Evolutionary conservation across 1,139 yeast species (phyloP).

Genomic region (Zygoascus hellenicus): DNA sequence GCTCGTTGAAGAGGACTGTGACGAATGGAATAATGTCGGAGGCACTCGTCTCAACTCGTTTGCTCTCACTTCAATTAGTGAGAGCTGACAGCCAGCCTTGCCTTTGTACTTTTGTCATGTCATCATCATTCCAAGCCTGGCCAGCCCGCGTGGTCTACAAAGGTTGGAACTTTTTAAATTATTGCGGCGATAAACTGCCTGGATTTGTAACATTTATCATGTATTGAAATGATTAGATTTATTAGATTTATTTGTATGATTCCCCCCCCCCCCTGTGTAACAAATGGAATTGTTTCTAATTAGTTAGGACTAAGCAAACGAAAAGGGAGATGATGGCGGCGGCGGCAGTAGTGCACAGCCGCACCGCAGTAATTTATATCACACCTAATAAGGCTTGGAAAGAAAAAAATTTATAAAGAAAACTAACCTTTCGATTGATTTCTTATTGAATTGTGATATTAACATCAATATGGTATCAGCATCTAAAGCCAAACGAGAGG

Average conservation of each 20-base stretch:
- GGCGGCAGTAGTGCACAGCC: no score
- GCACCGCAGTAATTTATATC: neutral
- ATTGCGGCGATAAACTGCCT: no score
- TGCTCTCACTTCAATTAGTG: constrained; percentile 4
- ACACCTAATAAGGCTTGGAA: neutral
- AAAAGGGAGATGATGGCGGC: no score
- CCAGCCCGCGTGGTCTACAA: no score
- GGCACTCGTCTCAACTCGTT: neutral
- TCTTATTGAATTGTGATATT: neutral
- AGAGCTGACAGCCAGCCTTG: constrained; percentile 5
- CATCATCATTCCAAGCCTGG: no score
- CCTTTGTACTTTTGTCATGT: neutral
- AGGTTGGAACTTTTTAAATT: no score
- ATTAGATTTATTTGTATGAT: no score
- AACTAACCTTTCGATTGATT: constrained; percentile 1
- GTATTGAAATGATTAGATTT: no score
- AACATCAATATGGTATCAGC: constrained; percentile 46
- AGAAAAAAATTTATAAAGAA: constrained; percentile 1
- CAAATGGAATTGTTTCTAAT: no score
- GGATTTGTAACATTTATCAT: no score
- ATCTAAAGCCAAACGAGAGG: constrained; percentile 89
- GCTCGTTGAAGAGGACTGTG: constrained; percentile 6
- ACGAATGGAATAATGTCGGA: constrained; percentile 5
- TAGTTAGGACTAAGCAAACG: no score
- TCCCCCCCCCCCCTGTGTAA: no score